A percentile compares a stretch with the other conserved stretches of the same genome.
Evolutionary conservation across 2,329 filamentous ascomycete genomes (phyloP).

Genomic region (Botryosphaeria dothidea): DNA sequence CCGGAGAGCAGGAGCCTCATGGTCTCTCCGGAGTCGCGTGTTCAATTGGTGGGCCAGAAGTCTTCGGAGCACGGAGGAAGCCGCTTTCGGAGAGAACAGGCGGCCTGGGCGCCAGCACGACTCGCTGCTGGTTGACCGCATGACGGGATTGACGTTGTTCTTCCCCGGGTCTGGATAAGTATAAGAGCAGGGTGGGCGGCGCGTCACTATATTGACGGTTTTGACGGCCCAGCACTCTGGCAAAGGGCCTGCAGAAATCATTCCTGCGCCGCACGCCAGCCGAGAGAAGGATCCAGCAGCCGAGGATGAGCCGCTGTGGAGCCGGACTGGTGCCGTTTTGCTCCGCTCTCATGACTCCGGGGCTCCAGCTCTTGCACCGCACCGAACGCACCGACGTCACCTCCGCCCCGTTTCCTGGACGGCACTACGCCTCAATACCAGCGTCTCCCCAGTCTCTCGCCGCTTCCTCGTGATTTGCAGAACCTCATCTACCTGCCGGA

Average conservation of each 20-base stretch:
- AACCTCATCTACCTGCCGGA: too few relatives aligned
- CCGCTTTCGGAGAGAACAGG: background rate
- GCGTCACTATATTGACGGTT: background rate
- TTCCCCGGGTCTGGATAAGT: background rate
- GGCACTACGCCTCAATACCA: background rate
- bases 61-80: background rate
- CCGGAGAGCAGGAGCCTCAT: background rate
- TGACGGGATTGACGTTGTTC: background rate
- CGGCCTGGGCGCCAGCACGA: background rate
- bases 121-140: background rate
- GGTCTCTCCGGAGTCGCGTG: background rate
- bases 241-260: background rate
- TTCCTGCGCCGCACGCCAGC: background rate
- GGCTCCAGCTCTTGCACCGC: slow-evolving; percentile 6
- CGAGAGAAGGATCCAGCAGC: background rate
- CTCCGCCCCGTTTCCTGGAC: background rate
- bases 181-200: background rate
- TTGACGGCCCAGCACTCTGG: background rate
- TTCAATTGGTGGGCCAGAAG: background rate
- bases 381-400: background rate
- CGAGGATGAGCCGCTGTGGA: background rate
- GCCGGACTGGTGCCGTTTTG: background rate
- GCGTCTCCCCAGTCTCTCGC: background rate
- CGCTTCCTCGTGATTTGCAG: background rate
- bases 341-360: background rate